A percentile compares a stretch with the other conserved stretches of the same genome.
Evolutionary conservation across 2,329 filamentous ascomycete species (phyloP).

Genomic region (Aspergillus texensis): DNA sequence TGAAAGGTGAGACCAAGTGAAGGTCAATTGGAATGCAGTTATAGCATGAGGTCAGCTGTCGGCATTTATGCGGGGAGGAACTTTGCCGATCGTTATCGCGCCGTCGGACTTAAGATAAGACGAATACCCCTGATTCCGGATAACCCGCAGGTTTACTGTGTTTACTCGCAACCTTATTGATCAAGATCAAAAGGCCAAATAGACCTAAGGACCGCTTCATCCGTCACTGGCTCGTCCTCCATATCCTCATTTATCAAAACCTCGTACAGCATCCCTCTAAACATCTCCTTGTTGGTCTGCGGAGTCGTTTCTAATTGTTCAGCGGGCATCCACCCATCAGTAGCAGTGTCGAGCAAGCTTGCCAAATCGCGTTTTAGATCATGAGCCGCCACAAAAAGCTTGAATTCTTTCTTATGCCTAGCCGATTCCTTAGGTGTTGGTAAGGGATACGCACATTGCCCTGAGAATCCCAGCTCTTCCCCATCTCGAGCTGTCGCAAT

Average conservation of each 20-base stretch:
- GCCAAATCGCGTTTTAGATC: too few species aligned
- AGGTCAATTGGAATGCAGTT: background rate
- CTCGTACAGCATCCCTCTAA: too few species aligned
- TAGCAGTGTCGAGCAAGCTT: too few species aligned
- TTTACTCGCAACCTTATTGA: too few species aligned
- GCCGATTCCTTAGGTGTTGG: constrained; percentile 30
- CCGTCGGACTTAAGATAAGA: background rate
- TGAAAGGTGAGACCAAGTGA: background rate
- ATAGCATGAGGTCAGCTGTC: background rate
- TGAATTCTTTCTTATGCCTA: constrained; percentile 34
- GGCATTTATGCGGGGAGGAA: background rate
- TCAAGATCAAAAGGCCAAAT: too few species aligned
- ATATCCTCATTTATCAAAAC: too few species aligned
- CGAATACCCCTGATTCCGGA: background rate
- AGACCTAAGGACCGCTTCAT: too few species aligned
- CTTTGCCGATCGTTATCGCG: background rate
- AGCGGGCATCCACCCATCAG: too few species aligned
- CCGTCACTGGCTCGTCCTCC: too few species aligned
- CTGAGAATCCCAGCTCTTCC: constrained; percentile 42
- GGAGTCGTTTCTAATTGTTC: too few species aligned
- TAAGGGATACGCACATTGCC: constrained; percentile 34
- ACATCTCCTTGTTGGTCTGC: too few species aligned
- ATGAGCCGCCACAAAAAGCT: constrained; percentile 22
- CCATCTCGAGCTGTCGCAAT: constrained; percentile 42
- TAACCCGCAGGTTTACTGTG: background rate